phyloP scores from a whole-genome alignment of 176 grass and related monocot species.

The Olyra latifolia region DNA sequence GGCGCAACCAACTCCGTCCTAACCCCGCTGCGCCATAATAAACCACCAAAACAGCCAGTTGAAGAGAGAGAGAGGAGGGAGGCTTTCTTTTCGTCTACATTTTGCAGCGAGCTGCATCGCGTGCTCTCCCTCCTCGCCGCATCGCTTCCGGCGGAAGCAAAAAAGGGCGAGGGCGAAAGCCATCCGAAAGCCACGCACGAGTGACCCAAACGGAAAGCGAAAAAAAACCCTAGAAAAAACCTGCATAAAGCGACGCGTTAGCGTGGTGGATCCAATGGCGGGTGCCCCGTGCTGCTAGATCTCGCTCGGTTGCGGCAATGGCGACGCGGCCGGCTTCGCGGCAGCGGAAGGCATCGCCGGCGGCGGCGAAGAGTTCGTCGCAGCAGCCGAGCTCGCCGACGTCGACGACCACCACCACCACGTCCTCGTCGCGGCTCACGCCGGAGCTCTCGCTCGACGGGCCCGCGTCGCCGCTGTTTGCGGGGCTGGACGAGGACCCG shows the following conservation, averaged over 20 bases:
- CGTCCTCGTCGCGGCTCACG: conserved; percentile 66
- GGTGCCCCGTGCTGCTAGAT: conserved; percentile 31
- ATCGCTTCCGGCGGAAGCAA: conserved; percentile 84
- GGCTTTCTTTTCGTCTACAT: conserved; percentile 44
- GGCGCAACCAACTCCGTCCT: not conserved
- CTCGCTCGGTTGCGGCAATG: conserved; percentile 48
- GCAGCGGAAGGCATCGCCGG: conserved; percentile 50
- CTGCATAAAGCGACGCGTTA: conserved; percentile 42
- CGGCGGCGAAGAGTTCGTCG: conserved; percentile 8
- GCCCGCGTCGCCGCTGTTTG: conserved; percentile 60
- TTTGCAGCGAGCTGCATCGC: conserved; percentile 32
- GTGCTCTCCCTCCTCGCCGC: not conserved
- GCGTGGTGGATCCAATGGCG: conserved; percentile 32
- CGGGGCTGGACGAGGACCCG: conserved; percentile 46
- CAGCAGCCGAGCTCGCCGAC: conserved; percentile 61
- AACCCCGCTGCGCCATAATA: not conserved
- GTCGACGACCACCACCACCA: conserved; percentile 65
- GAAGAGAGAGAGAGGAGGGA: not conserved
- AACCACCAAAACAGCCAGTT: conserved; percentile 8
- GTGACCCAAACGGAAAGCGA: conserved; percentile 35
- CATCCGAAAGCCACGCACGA: conserved; percentile 31
- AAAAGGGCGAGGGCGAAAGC: conserved; percentile 46
- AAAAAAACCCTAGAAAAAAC: conserved; percentile 65
- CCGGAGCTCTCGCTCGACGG: conserved; percentile 71
- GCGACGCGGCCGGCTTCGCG: conserved; percentile 47